A percentile compares a stretch with the other conserved stretches of the same genome.
These are phyloP conservation scores for Kockovaella imperatae DNA, from an alignment of 768 basidiomycete species.

Conservation along the genomic window DNA sequence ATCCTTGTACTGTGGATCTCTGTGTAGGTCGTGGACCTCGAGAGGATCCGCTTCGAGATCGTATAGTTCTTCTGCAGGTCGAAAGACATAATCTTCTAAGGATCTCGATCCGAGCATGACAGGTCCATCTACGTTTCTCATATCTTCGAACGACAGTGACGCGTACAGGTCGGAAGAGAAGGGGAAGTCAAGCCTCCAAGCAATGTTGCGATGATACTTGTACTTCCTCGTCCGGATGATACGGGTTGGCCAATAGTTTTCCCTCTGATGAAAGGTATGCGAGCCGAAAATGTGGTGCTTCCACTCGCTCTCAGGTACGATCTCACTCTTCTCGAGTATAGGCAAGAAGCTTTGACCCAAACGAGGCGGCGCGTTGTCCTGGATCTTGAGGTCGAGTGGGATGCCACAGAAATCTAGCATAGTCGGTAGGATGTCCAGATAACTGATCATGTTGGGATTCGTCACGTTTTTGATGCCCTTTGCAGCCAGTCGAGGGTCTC, in stretches of 20 bases:
- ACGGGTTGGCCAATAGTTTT: slow-evolving; percentile 21
- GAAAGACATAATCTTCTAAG: slow-evolving; percentile 9
- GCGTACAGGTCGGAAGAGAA: slow-evolving; percentile 21
- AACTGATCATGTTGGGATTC: slow-evolving; percentile 22
- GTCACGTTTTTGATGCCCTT: neutral
- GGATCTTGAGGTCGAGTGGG: neutral
- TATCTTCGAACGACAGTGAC: slow-evolving; percentile 9
- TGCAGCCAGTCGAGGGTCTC: slow-evolving; percentile 1
- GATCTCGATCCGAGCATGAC: slow-evolving; percentile 8
- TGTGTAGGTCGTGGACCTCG: slow-evolving; percentile 15
- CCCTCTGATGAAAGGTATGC: slow-evolving; percentile 19
- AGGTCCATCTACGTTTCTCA: neutral
- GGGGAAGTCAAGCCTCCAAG: slow-evolving; percentile 23
- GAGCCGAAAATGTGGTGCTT: slow-evolving; percentile 20
- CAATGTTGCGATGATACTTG: slow-evolving; percentile 23
- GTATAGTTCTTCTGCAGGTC: slow-evolving; percentile 18
- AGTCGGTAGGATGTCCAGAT: slow-evolving; percentile 18
- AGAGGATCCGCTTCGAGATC: slow-evolving; percentile 16
- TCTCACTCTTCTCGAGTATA: slow-evolving; percentile 6
- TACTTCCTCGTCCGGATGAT: slow-evolving; percentile 7
- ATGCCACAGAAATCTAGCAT: slow-evolving; percentile 12
- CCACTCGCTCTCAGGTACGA: slow-evolving; percentile 9
- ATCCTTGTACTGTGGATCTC: slow-evolving; percentile 3
- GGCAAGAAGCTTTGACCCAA: slow-evolving; percentile 11
- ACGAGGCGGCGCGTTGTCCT: slow-evolving; percentile 7